Evolutionary conservation across 2,329 filamentous ascomycete genomes (phyloP).

Genomic region (Reticulascus tulasneorum): DNA sequence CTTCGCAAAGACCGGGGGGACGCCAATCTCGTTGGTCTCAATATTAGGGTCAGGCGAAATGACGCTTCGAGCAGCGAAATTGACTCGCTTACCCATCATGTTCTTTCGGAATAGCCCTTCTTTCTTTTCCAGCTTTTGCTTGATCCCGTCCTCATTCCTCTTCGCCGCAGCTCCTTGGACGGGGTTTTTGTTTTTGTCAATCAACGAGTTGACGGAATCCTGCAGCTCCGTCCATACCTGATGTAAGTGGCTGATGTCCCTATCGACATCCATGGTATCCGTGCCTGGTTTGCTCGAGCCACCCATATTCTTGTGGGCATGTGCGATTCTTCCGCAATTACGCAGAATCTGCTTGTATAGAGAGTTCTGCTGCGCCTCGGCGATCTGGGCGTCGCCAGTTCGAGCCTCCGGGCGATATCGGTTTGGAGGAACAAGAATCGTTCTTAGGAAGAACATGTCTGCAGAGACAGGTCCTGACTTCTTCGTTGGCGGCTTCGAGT

Average conservation of each 20-base stretch:
- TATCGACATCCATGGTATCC: slow-evolving; percentile 41
- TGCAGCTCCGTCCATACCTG: slow-evolving; percentile 81
- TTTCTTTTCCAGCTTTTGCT: slow-evolving; percentile 97
- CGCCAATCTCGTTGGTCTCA: slow-evolving; percentile 97
- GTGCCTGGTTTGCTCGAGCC: slow-evolving; percentile 1
- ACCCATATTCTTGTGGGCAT: slow-evolving; percentile 54
- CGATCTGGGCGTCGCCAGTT: slow-evolving; percentile 74
- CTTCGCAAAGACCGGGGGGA: slow-evolving; percentile 94
- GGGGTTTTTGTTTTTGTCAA: slow-evolving; percentile 85
- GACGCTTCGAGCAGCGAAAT: slow-evolving; percentile 94
- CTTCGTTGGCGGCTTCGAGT: slow-evolving; percentile 61
- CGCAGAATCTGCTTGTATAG: slow-evolving; percentile 83
- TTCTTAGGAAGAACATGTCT: slow-evolving; percentile 92
- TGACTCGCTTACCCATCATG: slow-evolving; percentile 99
- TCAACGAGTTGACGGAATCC: slow-evolving; percentile 85
- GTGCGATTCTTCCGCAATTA: slow-evolving; percentile 67
- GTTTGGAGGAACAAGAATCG: slow-evolving; percentile 86
- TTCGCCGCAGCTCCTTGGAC: slow-evolving; percentile 73
- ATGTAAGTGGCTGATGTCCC: slow-evolving; percentile 72
- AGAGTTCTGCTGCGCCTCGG: slow-evolving; percentile 83
- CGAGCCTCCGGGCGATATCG: slow-evolving; percentile 83
- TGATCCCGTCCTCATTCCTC: slow-evolving; percentile 87
- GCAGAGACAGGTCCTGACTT: slow-evolving; percentile 57
- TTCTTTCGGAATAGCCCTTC: slow-evolving; percentile 98
- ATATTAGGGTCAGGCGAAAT: slow-evolving; percentile 98